Evolutionary conservation across 1,139 yeast genomes (phyloP), one percentile per base, ranked within the genome.

Genomic region (Blastobotrys niveus): DNA sequence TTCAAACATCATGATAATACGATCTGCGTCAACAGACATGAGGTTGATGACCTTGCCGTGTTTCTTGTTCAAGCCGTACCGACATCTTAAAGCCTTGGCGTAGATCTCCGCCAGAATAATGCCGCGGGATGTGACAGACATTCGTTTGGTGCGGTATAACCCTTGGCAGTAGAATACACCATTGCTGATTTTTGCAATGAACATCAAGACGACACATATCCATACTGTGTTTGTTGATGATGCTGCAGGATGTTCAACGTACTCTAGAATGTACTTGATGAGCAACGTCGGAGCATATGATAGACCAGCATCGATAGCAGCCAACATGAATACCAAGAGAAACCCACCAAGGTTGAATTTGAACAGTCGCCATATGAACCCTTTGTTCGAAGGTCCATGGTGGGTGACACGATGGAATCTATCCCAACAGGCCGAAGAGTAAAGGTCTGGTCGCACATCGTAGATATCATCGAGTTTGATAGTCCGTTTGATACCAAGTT

Each of bases 21-120:
- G 87, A 66, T 83, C 86, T 7, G 96, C 89, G 67, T 89, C 97
- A 43, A 89, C 88, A 32, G 96, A 85, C 96, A 89, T 88, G 56
- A 89, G 72, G 61, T 89, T 89, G 59, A 91, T 88, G 52, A 91
- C 85, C 10, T 95, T 89, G 53, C 98, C 98, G n/a, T 38, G 34
- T 15, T 38, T 38, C 15, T 31, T 22, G 2, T 19, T 29, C 12
- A 12, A 14, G n/a, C 14, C 20, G 14, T 21, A 9, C 14, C 22
- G 19, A 7, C 41, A 29, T 14, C 35, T 15, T 17, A 38, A 29
- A 5, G 41, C 25, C 29, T 38, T 38, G 9, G 19, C 17, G 29
- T 38, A 38, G 6, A 38, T 20, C 21, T 38, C 35, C 3, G 34
- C n/a, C 25, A 29, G 20, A 17, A 24, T 29, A 8, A 38, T 22